Evolutionary conservation across 2,329 filamentous ascomycete species (phyloP), one percentile per base, ranked within the genome.

Genomic region (Sclerotinia spermophila): DNA sequence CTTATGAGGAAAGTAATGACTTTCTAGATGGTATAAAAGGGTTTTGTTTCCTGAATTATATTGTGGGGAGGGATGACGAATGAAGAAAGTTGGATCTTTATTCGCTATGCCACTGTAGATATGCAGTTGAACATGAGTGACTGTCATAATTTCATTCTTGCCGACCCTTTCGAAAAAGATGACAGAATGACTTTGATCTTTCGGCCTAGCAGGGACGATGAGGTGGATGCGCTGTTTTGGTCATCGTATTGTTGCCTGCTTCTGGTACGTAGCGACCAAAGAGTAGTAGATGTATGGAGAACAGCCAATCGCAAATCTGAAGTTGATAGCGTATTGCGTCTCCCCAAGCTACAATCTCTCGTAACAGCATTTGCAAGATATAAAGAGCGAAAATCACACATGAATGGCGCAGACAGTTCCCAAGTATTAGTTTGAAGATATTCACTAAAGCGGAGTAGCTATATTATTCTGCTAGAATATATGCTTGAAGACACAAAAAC

Each of bases 121-220:
- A 27, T 27, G 13, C 13, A 27, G 13, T 27, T 51, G 5, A 0
- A 7, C 1, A 51, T 27, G 1, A 5, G 1, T 15, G 8, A 2
- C 0, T 27, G 24, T 3, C 5, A 51, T 27, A 3, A 27, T 27
- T 6, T 27, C 24, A 15, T n/a, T 6, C 5, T 51, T 51, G 13
- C 48, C 17, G n/a, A 51, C 3, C 3, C 0, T 27, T 15, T 51
- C 13, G 48, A 13, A 27, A 27, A 27, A 13, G n/a, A 51, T 27
- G 48, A 7, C n/a, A 27, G 48, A 51, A 2, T 5, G 27, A 51
- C 2, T 51, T 51, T 51, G n/a, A 51, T 15, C 11, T 6, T 27
- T 27, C 27, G n/a, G n/a, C 48, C 48, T 15, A 6, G n/a, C n/a
- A n/a, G n/a, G n/a, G 15, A 17, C 11, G 24, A 3, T 0, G 5